Evolutionary conservation across 2,329 filamentous ascomycete genomes (phyloP).

Genomic region (Paecilomyces niveus): DNA sequence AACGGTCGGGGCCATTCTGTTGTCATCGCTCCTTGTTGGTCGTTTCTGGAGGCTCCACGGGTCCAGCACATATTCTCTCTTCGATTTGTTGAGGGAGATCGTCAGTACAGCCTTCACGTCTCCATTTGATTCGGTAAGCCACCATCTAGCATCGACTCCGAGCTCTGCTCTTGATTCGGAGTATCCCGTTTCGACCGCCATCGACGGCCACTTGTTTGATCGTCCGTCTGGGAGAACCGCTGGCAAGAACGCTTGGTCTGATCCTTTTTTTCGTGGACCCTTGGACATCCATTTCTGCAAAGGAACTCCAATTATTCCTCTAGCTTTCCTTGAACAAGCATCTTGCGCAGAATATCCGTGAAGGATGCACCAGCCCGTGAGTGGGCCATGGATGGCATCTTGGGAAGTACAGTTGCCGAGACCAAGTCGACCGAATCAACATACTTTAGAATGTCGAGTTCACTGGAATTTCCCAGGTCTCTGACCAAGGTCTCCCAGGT

Average conservation of each 20-base stretch:
- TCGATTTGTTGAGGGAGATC: neutral
- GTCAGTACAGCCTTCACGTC: slow-evolving; percentile 2
- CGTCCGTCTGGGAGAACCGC: neutral
- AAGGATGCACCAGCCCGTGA: neutral
- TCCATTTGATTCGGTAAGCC: slow-evolving; percentile 3
- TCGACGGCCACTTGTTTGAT: slow-evolving; percentile 3
- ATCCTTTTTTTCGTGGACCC: slow-evolving; percentile 1
- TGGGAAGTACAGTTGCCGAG: neutral
- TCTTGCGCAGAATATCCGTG: neutral
- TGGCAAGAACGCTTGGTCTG: slow-evolving; percentile 2
- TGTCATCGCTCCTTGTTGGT: neutral
- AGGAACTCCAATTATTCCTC: neutral
- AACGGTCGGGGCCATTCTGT: neutral
- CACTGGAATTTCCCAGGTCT: neutral
- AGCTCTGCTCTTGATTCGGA: slow-evolving; percentile 1
- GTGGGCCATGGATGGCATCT: neutral
- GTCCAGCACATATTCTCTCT: neutral
- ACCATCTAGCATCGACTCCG: slow-evolving; percentile 3
- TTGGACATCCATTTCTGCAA: neutral
- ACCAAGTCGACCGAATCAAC: neutral
- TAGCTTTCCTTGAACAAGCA: neutral
- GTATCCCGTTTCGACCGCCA: slow-evolving; percentile 4
- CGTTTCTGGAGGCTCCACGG: neutral
- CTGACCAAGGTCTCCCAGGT: neutral
- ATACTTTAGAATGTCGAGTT: neutral